Percentiles rank a stretch among this genome's conserved stretches.
Evolutionary conservation across 2,329 filamentous ascomycete species (phyloP).

Genomic region (Colletotrichum gloeosporioides): DNA sequence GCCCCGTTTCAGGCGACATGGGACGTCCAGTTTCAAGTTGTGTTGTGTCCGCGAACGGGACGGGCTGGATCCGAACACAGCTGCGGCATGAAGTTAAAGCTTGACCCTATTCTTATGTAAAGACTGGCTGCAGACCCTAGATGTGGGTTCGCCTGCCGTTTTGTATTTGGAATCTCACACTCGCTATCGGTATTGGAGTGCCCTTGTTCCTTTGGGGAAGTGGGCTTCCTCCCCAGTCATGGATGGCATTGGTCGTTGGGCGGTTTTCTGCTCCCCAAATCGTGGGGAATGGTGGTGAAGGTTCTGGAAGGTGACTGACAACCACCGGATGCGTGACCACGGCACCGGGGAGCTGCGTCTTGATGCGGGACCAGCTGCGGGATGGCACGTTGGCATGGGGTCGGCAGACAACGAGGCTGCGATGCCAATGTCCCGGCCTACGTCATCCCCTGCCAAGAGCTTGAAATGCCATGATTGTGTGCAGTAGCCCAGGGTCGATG

Average conservation of each 20-base stretch:
- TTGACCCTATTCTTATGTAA: background rate
- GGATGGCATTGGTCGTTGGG: background rate
- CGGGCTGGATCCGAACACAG: constrained; percentile 24
- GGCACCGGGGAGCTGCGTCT: background rate
- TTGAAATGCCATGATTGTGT: background rate
- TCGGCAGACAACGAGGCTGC: background rate
- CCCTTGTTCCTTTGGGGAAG: background rate
- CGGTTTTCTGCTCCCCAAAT: background rate
- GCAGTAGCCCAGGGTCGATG: background rate
- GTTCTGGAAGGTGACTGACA: background rate
- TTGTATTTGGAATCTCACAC: constrained; percentile 10
- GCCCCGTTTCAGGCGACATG: constrained; percentile 28
- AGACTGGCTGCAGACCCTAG: background rate
- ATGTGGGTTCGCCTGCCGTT: background rate
- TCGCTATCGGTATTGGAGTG: background rate
- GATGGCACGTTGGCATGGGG: background rate
- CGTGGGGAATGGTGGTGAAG: background rate
- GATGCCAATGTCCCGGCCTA: background rate
- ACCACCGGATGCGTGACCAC: background rate
- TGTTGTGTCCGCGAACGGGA: constrained; percentile 28
- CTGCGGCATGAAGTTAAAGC: constrained; percentile 18
- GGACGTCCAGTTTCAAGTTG: constrained; percentile 28
- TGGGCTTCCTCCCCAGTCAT: background rate
- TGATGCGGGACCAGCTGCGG: background rate
- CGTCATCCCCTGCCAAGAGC: background rate